A percentile compares a stretch with the other conserved stretches of the same genome.
These are phyloP conservation scores for Cryptosporidium felis DNA, from an alignment of 169 alveolate species.

Conservation along the genomic window DNA sequence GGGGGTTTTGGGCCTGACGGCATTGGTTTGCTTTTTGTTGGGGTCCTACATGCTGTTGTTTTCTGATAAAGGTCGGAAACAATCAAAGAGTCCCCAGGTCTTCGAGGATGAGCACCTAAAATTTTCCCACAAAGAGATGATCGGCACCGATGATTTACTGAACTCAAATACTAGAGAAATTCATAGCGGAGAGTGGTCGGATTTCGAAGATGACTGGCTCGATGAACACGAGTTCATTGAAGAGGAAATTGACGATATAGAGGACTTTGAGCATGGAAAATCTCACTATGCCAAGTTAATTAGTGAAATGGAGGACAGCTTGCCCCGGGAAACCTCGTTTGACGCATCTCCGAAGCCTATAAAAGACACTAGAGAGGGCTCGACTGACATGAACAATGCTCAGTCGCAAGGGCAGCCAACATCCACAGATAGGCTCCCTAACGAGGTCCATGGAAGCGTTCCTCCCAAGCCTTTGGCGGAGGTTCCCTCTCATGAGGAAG, in stretches of 20 bases:
- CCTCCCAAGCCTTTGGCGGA: constrained; percentile 53
- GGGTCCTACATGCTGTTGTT: constrained; percentile 11
- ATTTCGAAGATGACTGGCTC: constrained; percentile 67
- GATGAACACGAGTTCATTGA: constrained; percentile 62
- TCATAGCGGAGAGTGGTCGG: constrained; percentile 59
- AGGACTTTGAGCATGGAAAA: constrained; percentile 48
- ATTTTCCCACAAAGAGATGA: neutral
- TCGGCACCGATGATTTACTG: neutral
- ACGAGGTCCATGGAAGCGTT: constrained; percentile 33
- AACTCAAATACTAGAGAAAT: neutral
- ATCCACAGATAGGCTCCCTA: constrained; percentile 13
- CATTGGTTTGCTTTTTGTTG: constrained; percentile 8
- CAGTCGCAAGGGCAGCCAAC: neutral
- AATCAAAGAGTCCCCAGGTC: neutral
- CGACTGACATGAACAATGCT: neutral
- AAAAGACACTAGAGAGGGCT: neutral
- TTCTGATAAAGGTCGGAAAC: neutral
- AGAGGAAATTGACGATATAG: constrained; percentile 62
- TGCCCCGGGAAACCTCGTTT: neutral
- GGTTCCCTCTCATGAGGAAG: constrained; percentile 5
- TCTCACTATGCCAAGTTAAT: constrained; percentile 47
- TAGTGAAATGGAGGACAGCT: neutral
- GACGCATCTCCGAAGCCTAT: constrained; percentile 8
- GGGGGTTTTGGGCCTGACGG: neutral
- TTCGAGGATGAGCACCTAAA: constrained; percentile 11